Base-by-base conservation (phyloP, 2,329 filamentous ascomycete species). In the Colletotrichum lindemuthianum region DNA sequence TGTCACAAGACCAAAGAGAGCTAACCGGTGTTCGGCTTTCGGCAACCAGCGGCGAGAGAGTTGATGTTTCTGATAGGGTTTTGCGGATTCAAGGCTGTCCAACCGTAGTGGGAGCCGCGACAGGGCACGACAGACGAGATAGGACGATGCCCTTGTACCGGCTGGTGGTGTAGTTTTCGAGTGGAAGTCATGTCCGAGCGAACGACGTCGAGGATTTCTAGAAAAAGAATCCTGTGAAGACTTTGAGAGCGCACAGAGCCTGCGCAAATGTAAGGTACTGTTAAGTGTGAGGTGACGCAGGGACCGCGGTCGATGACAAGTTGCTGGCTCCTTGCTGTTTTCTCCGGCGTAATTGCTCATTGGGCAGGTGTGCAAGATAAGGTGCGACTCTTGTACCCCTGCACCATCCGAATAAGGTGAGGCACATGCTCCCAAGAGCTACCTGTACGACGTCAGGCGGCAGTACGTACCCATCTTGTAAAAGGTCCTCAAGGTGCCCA, bases 351-450 rank as follows among this genome's bases (percentile, higher is more conserved):
- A 43, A 40, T 32, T 34, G 55, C 45, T 58, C 45, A 49, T 44
- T 63, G 48, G 53, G 54, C 60, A 48, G 53, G 60, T 53, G 60
- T 40, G 11, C 44, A 8, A 40, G 51, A 49, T 45, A 41, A 39
- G 44, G 59, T 36, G 34, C 37, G 52, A 32, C 52, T 11, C 37
- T 32, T 49, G 34, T 59, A 41, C n/a, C 59, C 40, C 44, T 51
- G 45, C 47, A 41, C 44, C 39, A 24, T 37, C 32, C 52, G 32
- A 50, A 24, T 44, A 50, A 50, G 59, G 44, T 49, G 45, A 50
- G 44, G 37, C 39, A 57, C 59, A 39, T 50, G 36, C 39, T 60
- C 33, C 39, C 9, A 39, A 24, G 24, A 48, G 34, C 13, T 10
- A n/a, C 12, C 24, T 32, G 24, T 41, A 24, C 24, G 24, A 24